Evolutionary conservation across 1,284 basidiomycete species (phyloP).

Genomic region (Ustilago trichophora): DNA sequence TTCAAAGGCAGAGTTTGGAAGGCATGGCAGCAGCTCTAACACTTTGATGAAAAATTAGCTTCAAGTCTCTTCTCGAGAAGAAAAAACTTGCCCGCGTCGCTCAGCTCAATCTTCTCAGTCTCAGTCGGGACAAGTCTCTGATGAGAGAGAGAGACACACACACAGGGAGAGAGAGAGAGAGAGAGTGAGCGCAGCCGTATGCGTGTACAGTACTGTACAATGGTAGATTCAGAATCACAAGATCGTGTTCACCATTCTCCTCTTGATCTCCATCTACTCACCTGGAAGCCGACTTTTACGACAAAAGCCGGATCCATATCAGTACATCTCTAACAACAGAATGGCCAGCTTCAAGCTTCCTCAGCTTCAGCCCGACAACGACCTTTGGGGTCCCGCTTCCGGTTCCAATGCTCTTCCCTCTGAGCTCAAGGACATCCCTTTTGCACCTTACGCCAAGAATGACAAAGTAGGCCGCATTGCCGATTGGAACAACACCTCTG

Average conservation of each 20-base stretch:
- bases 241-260: too few relatives aligned
- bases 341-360: slow-evolving; percentile 64
- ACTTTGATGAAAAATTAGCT: too few relatives aligned
- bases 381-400: slow-evolving; percentile 61
- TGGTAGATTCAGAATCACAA: too few relatives aligned
- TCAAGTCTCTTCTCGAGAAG: too few relatives aligned
- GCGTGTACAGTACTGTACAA: too few relatives aligned
- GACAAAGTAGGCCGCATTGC: slow-evolving; percentile 98
- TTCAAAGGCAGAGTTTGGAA: too few relatives aligned
- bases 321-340: neutral
- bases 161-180: too few relatives aligned
- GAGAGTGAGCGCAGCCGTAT: too few relatives aligned
- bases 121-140: too few relatives aligned
- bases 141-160: too few relatives aligned
- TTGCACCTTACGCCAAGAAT: slow-evolving; percentile 96
- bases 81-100: slow-evolving; percentile 30
- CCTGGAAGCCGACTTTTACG: slow-evolving; percentile 6
- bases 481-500: slow-evolving; percentile 83
- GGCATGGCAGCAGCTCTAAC: too few relatives aligned
- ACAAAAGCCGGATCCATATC: slow-evolving; percentile 1
- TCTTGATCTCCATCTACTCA: slow-evolving; percentile 16
- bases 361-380: slow-evolving; percentile 46
- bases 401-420: slow-evolving; percentile 52
- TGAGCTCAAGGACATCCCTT: slow-evolving; percentile 68
- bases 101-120: slow-evolving; percentile 1